Evolutionary conservation across 1,284 basidiomycete species (phyloP).

Genomic region (Pascua sp.): DNA sequence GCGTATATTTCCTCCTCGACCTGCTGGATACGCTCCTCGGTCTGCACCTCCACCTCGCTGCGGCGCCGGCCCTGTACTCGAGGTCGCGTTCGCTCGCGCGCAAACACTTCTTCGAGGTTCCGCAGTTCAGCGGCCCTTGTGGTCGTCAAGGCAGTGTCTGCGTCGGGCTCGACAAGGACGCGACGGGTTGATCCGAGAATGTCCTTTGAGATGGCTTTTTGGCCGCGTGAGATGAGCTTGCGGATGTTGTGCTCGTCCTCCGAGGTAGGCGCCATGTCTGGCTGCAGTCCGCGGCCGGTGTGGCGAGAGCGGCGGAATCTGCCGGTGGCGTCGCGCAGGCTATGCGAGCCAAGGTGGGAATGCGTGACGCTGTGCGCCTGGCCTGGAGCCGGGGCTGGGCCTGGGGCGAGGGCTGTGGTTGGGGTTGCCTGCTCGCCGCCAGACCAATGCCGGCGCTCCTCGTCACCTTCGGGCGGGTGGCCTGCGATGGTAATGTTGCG

Average conservation of each 20-base stretch:
- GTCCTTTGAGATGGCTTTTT: no score
- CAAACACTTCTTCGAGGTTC: slow-evolving; percentile 3
- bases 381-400: neutral
- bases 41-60: slow-evolving; percentile 6
- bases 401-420: no score
- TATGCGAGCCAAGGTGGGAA: no score
- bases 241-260: slow-evolving; percentile 14
- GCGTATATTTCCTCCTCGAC: slow-evolving; percentile 16
- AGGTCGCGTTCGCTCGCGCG: neutral
- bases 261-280: slow-evolving; percentile 1
- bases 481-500: neutral
- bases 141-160: no score
- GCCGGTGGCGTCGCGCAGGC: no score
- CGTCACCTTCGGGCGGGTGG: no score
- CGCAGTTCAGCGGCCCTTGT: neutral
- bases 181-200: no score
- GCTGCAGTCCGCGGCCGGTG: no score
- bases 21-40: slow-evolving; percentile 1
- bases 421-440: no score
- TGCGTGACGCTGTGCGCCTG: neutral
- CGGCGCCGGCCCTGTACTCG: neutral
- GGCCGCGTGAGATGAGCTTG: neutral
- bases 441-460: no score
- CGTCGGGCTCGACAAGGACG: neutral
- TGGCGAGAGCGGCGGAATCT: no score